These are phyloP conservation scores for Avena eriantha DNA, from an alignment of 176 grass and related monocot genomes.

Conservation along the genomic window DNA sequence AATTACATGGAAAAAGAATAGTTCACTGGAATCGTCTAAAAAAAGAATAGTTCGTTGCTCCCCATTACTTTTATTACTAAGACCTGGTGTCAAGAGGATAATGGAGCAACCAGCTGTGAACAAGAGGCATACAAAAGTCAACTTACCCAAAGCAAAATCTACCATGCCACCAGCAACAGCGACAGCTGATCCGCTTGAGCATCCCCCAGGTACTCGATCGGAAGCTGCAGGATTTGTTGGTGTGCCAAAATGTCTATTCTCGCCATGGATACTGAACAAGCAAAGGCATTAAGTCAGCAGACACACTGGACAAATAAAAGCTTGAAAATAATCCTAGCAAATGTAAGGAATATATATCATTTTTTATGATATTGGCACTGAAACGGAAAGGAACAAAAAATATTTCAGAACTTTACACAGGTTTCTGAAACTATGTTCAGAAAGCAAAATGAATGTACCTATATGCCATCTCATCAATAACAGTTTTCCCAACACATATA, in stretches of 20 bases:
- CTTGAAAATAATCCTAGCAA: not conserved
- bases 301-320: not conserved
- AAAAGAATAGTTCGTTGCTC: not conserved
- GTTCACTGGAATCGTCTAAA: too few species aligned
- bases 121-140: slow-evolving; percentile 5
- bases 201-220: slow-evolving; percentile 82
- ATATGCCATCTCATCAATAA: slow-evolving; percentile 96
- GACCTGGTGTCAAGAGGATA: not conserved
- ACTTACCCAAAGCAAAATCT: slow-evolving; percentile 96
- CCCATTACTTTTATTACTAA: not conserved
- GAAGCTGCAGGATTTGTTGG: slow-evolving; percentile 75
- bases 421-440: not conserved
- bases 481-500: slow-evolving; percentile 89
- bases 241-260: slow-evolving; percentile 87
- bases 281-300: slow-evolving; percentile 33
- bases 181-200: slow-evolving; percentile 94
- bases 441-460: slow-evolving; percentile 51
- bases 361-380: not conserved
- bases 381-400: not conserved
- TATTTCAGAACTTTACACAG: not conserved
- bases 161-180: slow-evolving; percentile 87
- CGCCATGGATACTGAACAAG: slow-evolving; percentile 77
- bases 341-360: slow-evolving; percentile 10
- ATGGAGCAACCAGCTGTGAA: not conserved
- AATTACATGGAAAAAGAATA: not conserved